Evolutionary conservation across 192 early-diverging fungal species (phyloP), one percentile per base, ranked within the genome.

Genomic region (Umbelopsis ramanniana): DNA sequence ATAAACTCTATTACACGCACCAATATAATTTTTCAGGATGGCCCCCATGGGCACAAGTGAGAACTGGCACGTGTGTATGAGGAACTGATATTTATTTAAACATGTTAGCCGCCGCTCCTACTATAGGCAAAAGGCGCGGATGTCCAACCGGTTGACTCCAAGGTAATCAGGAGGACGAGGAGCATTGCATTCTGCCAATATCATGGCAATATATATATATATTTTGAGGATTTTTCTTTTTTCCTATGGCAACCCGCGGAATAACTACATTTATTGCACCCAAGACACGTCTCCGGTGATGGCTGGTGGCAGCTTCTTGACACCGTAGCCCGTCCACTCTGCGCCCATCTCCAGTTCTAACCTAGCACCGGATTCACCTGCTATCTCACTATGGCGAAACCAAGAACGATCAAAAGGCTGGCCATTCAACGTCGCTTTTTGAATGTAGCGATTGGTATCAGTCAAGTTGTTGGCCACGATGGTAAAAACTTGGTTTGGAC

Each of bases 351-450:
- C 57, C 33, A 63, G 15, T 63, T 63, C 57, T 37, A 63, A 37
- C 12, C 26, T 63, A 15, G 57, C 15, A 37, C 26, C 14, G 23
- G 11, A 29, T 7, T 29, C 8, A 0, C 11, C 37, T 2, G 15
- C 26, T 0, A 72, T 60, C 35, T 72, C 71, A n/a, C 52, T 46
- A 46, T 72, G 71, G 23, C 54, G 50, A 26, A 72, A 60, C 71
- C 71, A 72, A 24, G 37, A 52, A 0, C 52, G 52, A 12, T 53
- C 19, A 21, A 72, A 57, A 3, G 6, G 9, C 24, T 0, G 15
- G 6, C 71, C 71, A 38, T 72, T 72, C 24, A 72, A 26, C 23
- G 35, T 52, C 0, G 71, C 71, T 4, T 26, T 52, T 45, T 57
- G 29, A 43, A 72, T 40, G n/a, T 57, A 57, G 11, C 57, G 33